Conservation (phyloP, 2,329 filamentous ascomycete genomes). For the Botrytis deweyae region DNA sequence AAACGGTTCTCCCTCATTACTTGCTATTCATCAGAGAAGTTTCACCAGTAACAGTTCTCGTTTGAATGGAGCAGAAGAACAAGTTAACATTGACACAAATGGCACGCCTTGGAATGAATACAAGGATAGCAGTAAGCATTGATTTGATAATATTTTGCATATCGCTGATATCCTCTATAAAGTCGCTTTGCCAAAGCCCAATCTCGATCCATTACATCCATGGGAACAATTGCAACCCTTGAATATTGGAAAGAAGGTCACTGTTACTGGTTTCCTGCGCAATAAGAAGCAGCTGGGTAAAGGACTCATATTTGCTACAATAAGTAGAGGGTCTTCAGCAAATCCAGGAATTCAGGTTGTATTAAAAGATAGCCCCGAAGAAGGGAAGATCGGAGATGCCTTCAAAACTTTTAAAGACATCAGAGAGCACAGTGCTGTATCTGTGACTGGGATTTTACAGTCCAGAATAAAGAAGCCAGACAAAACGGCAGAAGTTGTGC, state of each 20-base stretch:
- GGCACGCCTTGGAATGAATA: constrained; percentile 34
- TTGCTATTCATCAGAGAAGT: constrained; percentile 15
- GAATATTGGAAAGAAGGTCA: constrained; percentile 45
- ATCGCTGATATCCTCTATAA: constrained; percentile 6
- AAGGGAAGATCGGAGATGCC: constrained; percentile 3
- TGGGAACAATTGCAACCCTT: constrained; percentile 19
- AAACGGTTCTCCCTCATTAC: neutral
- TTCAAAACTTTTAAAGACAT: constrained; percentile 24
- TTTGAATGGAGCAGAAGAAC: neutral
- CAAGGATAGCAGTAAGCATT: constrained; percentile 31
- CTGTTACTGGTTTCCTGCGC: constrained; percentile 70
- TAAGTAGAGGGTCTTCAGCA: constrained; percentile 39
- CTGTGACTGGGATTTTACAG: constrained; percentile 16
- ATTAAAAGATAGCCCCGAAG: constrained; percentile 12
- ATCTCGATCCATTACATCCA: constrained; percentile 24
- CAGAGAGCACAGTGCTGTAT: constrained; percentile 20
- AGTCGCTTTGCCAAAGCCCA: constrained; percentile 25
- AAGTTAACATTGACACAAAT: constrained; percentile 16
- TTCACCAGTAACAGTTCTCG: constrained; percentile 24
- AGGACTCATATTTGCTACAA: constrained; percentile 67
- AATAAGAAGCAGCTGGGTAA: constrained; percentile 66
- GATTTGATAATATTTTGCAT: neutral
- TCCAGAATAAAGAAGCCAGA: constrained; percentile 17
- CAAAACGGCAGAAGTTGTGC: neutral
- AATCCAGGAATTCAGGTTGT: constrained; percentile 37